phyloP scores from a whole-genome alignment of 2,329 filamentous ascomycete species.

The Ophiostoma ulmi region DNA sequence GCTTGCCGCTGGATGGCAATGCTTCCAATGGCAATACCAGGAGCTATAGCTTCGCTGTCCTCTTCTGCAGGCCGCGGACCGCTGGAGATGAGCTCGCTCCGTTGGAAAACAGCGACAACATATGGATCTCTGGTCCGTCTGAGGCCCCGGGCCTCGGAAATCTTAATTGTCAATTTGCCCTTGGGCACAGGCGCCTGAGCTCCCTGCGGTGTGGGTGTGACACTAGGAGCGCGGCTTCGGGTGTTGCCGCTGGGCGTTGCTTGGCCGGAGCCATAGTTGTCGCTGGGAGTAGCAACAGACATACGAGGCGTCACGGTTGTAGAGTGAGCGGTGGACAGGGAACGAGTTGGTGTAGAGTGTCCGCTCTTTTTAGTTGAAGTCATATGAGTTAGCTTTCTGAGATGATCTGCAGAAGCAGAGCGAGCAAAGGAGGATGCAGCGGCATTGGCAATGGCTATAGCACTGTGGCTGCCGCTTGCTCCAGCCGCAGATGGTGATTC shows the following conservation, averaged over 20 bases:
- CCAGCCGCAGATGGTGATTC: constrained; percentile 28
- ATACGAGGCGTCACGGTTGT: constrained; percentile 38
- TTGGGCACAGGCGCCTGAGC: constrained; percentile 67
- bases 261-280: constrained; percentile 24
- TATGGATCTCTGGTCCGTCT: constrained; percentile 84
- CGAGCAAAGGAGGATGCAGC: constrained; percentile 37
- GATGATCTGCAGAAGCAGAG: constrained; percentile 61
- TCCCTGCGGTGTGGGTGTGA: constrained; percentile 46
- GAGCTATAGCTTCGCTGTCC: constrained; percentile 47
- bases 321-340: constrained; percentile 62
- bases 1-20: constrained; percentile 60
- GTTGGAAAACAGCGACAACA: constrained; percentile 93
- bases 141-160: constrained; percentile 77
- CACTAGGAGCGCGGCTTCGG: constrained; percentile 46
- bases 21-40: constrained; percentile 44
- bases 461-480: constrained; percentile 1
- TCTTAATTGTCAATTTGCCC: constrained; percentile 85
- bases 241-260: constrained; percentile 32
- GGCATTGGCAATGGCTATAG: constrained; percentile 29
- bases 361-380: constrained; percentile 74
- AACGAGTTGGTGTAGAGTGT: constrained; percentile 81
- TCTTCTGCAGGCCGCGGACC: constrained; percentile 64
- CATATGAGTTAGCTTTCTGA: constrained; percentile 86
- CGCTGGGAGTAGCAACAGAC: constrained; percentile 28
- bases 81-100: constrained; percentile 90